Evolutionary conservation across 345 rosid genomes (phyloP).

Genomic region (Salix dunnii): DNA sequence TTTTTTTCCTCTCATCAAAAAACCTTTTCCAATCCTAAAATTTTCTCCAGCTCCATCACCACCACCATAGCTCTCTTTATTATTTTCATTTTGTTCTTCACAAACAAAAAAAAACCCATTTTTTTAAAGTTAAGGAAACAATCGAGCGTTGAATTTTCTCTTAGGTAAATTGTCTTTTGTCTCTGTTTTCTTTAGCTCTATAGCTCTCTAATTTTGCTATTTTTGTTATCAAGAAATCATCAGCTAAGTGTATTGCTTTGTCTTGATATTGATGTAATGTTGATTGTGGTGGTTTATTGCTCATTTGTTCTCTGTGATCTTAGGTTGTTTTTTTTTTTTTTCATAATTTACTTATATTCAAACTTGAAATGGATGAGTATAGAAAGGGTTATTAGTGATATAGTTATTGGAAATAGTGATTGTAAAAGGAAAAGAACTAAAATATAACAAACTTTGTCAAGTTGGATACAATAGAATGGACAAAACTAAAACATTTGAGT

Average conservation of each 20-base stretch:
- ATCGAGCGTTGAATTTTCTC: neutral
- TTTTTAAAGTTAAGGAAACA: neutral
- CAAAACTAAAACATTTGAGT: conserved; percentile 13
- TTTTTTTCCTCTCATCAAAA: neutral
- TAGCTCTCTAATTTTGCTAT: too few relatives aligned
- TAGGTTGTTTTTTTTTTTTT: neutral
- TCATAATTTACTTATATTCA: neutral
- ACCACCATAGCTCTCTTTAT: neutral
- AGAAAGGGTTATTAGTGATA: too few relatives aligned
- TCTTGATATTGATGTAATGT: neutral
- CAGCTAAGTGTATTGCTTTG: neutral
- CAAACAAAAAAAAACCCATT: neutral
- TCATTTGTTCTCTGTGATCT: neutral
- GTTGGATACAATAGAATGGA: conserved; percentile 16
- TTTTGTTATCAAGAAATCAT: too few relatives aligned
- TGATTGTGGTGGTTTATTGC: neutral
- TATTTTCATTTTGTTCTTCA: neutral
- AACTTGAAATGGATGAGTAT: neutral
- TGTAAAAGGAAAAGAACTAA: neutral
- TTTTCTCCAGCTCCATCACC: neutral
- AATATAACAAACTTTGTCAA: conserved; percentile 8
- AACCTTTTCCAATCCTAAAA: neutral
- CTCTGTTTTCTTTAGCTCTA: neutral
- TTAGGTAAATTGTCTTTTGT: neutral
- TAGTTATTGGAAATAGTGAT: neutral